Conservation (phyloP, 805 yeast genomes). For the Cephaloascus albidus region DNA sequence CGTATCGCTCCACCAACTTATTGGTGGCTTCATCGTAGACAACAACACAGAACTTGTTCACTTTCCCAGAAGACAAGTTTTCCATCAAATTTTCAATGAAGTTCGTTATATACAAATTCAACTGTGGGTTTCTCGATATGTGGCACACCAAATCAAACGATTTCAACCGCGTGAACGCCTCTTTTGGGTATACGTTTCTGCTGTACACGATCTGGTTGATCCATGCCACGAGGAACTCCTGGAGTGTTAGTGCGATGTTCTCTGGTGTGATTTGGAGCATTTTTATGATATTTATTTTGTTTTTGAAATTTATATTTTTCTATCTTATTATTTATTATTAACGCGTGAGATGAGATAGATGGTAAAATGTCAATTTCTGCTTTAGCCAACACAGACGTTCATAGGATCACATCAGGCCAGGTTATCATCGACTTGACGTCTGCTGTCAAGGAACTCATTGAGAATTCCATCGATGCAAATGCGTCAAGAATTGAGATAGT, state of each 20-base stretch:
- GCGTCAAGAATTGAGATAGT: constrained; percentile 59
- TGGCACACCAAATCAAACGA: constrained; percentile 33
- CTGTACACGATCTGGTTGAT: constrained; percentile 47
- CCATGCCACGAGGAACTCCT: constrained; percentile 42
- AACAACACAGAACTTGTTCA: constrained; percentile 24
- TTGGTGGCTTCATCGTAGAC: constrained; percentile 20
- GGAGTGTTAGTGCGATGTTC: constrained; percentile 13
- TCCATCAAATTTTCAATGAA: constrained; percentile 20
- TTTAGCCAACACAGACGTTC: constrained; percentile 43
- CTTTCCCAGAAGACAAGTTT: constrained; percentile 12
- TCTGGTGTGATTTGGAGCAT: constrained; percentile 7
- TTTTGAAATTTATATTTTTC: not conserved
- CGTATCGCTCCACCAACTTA: constrained; percentile 27
- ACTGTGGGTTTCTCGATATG: constrained; percentile 35
- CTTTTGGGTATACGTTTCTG: constrained; percentile 42
- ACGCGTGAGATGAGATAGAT: too few species aligned
- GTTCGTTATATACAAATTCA: constrained; percentile 31
- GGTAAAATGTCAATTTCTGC: constrained; percentile 11
- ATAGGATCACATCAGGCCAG: constrained; percentile 83
- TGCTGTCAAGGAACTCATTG: constrained; percentile 78
- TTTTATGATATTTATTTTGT: too few species aligned
- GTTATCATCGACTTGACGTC: constrained; percentile 75
- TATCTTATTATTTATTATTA: constrained; percentile 4
- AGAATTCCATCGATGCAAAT: constrained; percentile 77
- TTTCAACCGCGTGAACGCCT: constrained; percentile 32